Conservation (phyloP, 2,329 filamentous ascomycete species). For the Fusarium bulbicola region DNA sequence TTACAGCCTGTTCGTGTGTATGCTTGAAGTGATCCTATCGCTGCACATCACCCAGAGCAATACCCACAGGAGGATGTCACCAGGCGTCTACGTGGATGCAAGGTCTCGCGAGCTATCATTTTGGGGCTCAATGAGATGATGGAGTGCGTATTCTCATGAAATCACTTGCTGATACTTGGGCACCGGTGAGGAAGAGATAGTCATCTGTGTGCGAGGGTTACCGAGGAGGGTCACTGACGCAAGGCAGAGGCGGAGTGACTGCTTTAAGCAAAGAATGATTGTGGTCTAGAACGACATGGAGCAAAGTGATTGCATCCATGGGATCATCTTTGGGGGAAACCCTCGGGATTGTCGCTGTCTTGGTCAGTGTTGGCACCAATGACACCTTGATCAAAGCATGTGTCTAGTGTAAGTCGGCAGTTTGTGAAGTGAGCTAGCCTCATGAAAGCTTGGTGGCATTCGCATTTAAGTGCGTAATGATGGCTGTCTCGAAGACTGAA, state of each 20-base stretch:
- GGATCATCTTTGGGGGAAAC: background rate
- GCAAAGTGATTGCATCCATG: accelerated
- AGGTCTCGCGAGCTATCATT: accelerated
- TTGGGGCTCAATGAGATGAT: accelerated
- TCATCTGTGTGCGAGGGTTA: too few relatives aligned
- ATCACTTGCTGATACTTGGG: accelerated
- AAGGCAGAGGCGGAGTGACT: background rate
- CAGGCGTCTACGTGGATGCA: background rate
- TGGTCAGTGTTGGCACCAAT: background rate
- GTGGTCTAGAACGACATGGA: too few relatives aligned
- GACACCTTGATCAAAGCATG: background rate
- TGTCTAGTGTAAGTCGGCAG: background rate
- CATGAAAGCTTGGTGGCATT: background rate
- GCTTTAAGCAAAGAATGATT: background rate
- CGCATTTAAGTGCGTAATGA: background rate
- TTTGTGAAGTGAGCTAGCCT: background rate
- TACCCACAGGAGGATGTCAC: background rate
- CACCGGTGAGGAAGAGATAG: background rate
- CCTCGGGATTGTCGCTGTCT: background rate
- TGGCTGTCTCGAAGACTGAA: background rate
- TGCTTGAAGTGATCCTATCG: background rate
- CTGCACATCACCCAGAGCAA: background rate
- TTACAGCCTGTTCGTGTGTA: background rate
- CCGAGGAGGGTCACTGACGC: background rate
- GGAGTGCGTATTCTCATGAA: accelerated